Evolutionary conservation across 75 land plant species (phyloP), one percentile per base, ranked within the genome.

Genomic region (Cryptomeria japonica): DNA sequence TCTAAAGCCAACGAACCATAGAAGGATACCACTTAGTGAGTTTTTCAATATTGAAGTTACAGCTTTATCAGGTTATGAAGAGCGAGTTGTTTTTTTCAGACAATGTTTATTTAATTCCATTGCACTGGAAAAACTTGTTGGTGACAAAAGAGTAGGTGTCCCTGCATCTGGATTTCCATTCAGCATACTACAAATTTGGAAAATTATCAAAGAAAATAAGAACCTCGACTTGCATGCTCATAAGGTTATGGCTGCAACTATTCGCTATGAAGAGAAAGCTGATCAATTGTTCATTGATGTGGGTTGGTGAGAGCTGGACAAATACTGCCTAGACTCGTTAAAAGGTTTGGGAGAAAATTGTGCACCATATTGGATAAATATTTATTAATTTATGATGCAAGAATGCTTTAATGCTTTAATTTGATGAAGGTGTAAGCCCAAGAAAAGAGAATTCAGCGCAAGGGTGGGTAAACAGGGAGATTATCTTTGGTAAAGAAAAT

Each of bases 221-320:
- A 98, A 97, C 82, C 92, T 97, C 73, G 95, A 97, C 82, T 92
- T 97, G 80, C 99, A 98, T 44, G 97, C 99, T 38, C 99, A 97
- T 87, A 97, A 97, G 96, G 99, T 96, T 32, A 2, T 39, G 41
- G 41, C 41, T 39, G 41, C 41, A 39, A 39, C 41, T 2, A 2
- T 39, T 39, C 41, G 41, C 41, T 39, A 2, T 39, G 41, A 39
- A n/a, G n/a, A n/a, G n/a, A n/a, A n/a, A n/a, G n/a, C n/a, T n/a
- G n/a, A n/a, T n/a, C n/a, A n/a, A n/a, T n/a, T n/a, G n/a, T n/a
- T n/a, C n/a, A n/a, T n/a, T n/a, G n/a, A n/a, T n/a, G n/a, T n/a
- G n/a, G n/a, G n/a, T n/a, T n/a, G n/a, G n/a, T n/a, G n/a, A n/a
- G n/a, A n/a, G n/a, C n/a, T n/a, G n/a, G n/a, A n/a, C n/a, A n/a